Conservation (phyloP, 108 stramenopile genomes). For the Aurantiochytrium sp. region DNA sequence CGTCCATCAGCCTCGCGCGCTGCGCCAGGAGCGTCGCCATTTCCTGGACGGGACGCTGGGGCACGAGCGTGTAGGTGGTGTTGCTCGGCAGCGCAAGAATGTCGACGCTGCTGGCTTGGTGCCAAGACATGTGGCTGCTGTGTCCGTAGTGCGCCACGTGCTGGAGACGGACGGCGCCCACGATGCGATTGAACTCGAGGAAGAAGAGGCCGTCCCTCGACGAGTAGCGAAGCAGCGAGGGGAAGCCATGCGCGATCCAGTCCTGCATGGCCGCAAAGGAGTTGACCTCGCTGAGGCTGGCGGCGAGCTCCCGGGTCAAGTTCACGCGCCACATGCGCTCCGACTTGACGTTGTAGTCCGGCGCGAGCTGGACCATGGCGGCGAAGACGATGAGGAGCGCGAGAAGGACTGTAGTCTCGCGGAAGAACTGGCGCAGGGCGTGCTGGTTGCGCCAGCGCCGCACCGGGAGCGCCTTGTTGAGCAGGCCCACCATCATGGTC, state of each 20-base stretch:
- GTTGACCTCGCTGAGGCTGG: background rate
- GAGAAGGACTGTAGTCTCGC: background rate
- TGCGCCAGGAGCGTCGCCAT: background rate
- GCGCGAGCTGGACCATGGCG: background rate
- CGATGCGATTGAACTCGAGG: background rate
- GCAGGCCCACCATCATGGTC: background rate
- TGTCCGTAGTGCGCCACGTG: background rate
- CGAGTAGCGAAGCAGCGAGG: background rate
- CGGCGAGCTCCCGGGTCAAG: background rate
- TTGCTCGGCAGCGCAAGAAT: too few relatives aligned
- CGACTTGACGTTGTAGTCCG: background rate
- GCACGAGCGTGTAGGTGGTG: background rate
- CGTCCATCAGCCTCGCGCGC: background rate
- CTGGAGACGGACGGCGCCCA: background rate
- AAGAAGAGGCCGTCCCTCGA: background rate
- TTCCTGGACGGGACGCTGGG: background rate
- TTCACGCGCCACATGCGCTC: background rate
- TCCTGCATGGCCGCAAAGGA: background rate
- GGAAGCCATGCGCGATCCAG: background rate
- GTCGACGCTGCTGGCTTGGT: too few relatives aligned
- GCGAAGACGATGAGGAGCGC: background rate
- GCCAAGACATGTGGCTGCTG: too few relatives aligned
- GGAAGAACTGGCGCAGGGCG: background rate
- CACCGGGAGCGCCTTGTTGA: background rate
- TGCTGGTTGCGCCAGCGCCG: constrained; percentile 13